Base-by-base conservation (phyloP, 1,284 basidiomycete genomes). In the Trichosporon sp. region DNA sequence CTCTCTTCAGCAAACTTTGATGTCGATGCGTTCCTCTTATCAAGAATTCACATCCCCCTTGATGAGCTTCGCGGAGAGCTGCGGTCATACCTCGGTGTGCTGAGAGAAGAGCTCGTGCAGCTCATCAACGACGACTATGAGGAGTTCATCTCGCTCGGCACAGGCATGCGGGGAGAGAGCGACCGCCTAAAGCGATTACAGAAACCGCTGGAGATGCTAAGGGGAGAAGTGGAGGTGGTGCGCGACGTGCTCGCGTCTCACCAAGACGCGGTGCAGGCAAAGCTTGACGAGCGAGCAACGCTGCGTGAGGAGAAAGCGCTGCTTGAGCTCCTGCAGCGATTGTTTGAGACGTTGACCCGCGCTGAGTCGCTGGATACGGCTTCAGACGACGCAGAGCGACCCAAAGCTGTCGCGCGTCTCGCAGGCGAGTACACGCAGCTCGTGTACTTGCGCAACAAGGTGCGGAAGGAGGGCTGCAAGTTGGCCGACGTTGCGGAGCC, bases 121-220 rank as follows among this genome's bases (percentile, higher is more conserved):
- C 89, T 98, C 79, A 98, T 99, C 83, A 98, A 99, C 82, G 91
- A 95, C 78, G 96, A 98, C 84, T 98, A 98, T 83, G 94, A 95
- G 82, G 95, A 95, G 61, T 98, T 98, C 82, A 97, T 99, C 76
- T 94, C 92, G 76, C 87, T 99, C 31, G 96, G 95, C 75, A 95
- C 92, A 1, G 93, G 95, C 76, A 81, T 97, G 74, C 87, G 90
- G 72, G 93, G 91, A 38, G 94, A 97, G 82, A 92, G 92, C 1
- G 86, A 86, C 64, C 87, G 92, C 73, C 81, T 96, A 76, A 87
- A 88, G 73, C 85, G 87, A 68, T 81, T 96, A 68, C 88, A 90
- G 77, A 81, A 81, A 43, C 94, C 94, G 1, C 79, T 96, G 65
- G 84, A 79, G 10, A 86, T 85, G 19, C 82, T 96, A n/a, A 89